Base-by-base conservation (phyloP, 495 filamentous ascomycete genomes). In the Acidiella bohemica region DNA sequence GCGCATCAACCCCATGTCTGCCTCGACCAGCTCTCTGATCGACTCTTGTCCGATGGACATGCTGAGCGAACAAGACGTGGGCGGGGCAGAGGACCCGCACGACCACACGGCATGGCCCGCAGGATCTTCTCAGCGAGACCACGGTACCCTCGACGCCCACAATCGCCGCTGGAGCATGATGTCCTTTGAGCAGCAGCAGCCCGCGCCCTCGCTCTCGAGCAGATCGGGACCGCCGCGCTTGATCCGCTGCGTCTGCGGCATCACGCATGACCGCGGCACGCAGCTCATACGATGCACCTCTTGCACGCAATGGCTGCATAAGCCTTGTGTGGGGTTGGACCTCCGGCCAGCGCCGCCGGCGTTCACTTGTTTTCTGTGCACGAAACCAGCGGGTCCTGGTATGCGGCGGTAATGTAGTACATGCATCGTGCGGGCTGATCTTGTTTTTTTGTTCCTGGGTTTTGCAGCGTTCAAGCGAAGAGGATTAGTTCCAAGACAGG, bases 201-300 rank as follows among this genome's bases (percentile, higher is more conserved):
- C 39, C 32, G 11, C 51, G 56, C 17, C 67, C 65, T 27, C 18
- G 10, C 13, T 9, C 14, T 12, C 2, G 12, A 29, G 23, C 19
- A 13, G 21, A 9, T 19, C 32, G 24, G n/a, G 22, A 2, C n/a
- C 41, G n/a, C 4, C 32, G 8, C 41, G 31, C 22, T 57, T 64
- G 28, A 80, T 83, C 3, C 72, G 83, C 39, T 93, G 85, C 53
- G 61, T 85, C 16, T 92, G 84, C 61, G 66, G 70, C 43, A 73
- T 72, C 25, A 62, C 70, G 42, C 70, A 78, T 16, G 73, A 75
- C 42, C 75, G 77, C 41, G 76, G 73, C 42, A 63, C 70, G 49
- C 70, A 81, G 36, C 78, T 93, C 78, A 77, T 94, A 49, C 81
- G 86, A 63, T 94, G 85, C 60, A 79, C 86, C 62, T 86, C 84